These are phyloP conservation scores for Pelargonium australe DNA, from an alignment of 441 rosid genomes.

Conservation along the genomic window DNA sequence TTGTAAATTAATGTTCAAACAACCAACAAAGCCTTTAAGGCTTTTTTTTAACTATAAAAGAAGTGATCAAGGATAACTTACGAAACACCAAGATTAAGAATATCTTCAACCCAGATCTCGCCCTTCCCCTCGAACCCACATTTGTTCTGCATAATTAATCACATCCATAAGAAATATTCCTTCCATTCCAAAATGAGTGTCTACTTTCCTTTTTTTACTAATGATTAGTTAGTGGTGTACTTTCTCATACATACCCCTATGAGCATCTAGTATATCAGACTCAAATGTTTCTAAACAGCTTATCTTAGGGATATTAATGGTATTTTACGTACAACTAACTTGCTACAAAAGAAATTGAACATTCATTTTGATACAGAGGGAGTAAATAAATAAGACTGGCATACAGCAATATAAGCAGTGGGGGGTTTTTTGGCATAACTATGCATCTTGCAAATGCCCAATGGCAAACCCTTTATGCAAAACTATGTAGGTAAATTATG, in stretches of 20 bases:
- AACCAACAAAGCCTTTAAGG: too few relatives aligned
- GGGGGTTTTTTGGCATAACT: neutral
- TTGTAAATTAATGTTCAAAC: too few relatives aligned
- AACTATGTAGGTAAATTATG: neutral
- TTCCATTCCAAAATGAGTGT: too few relatives aligned
- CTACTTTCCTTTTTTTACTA: too few relatives aligned
- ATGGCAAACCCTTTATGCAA: neutral
- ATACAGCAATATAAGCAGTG: neutral
- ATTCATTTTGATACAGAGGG: too few relatives aligned
- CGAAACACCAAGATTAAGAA: constrained; percentile 91
- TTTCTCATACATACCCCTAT: too few relatives aligned
- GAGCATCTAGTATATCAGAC: too few relatives aligned
- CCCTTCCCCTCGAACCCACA: constrained; percentile 88
- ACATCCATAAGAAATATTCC: constrained; percentile 5
- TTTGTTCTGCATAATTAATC: constrained; percentile 58
- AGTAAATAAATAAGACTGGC: neutral
- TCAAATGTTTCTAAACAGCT: too few relatives aligned
- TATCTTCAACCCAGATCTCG: constrained; percentile 88
- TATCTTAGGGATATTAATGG: too few relatives aligned
- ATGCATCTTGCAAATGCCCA: neutral
- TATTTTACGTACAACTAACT: too few relatives aligned
- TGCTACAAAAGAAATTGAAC: too few relatives aligned
- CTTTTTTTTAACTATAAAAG: neutral
- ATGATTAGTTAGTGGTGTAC: too few relatives aligned
- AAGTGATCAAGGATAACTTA: constrained; percentile 38